phyloP scores from a whole-genome alignment of 129 eudicot species.

The Deinandra increscens region DNA sequence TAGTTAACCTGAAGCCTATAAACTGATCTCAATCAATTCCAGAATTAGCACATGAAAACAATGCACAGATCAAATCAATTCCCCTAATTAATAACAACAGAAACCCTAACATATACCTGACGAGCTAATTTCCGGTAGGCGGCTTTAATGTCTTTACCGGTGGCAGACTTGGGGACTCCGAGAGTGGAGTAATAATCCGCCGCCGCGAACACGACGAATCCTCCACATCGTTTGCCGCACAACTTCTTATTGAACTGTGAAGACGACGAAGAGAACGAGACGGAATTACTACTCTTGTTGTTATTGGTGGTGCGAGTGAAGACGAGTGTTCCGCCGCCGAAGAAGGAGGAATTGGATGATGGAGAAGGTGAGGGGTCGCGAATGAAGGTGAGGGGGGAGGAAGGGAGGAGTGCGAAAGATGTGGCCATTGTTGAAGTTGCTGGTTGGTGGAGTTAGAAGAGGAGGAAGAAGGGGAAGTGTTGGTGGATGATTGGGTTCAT shows the following conservation, averaged over 20 bases:
- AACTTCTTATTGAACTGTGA: conserved; percentile 35
- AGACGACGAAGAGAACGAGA: conserved; percentile 39
- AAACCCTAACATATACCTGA: conserved; percentile 56
- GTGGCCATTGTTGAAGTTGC: conserved; percentile 44
- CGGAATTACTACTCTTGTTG: conserved; percentile 26
- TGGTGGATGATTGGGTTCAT: conserved; percentile 26
- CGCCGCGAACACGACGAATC: conserved; percentile 57
- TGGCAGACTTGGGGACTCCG: conserved; percentile 86
- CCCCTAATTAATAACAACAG: neutral
- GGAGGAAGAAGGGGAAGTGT: conserved; percentile 27
- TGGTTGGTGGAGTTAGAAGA: conserved; percentile 17
- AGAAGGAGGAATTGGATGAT: conserved; percentile 46
- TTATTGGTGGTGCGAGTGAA: conserved; percentile 30
- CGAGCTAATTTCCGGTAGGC: conserved; percentile 93
- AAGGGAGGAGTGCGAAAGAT: conserved; percentile 45
- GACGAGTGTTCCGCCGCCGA: conserved; percentile 42
- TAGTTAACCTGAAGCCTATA: neutral
- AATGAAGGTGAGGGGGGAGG: conserved; percentile 34
- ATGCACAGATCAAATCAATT: neutral
- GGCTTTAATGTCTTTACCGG: conserved; percentile 72
- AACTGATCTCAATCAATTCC: neutral
- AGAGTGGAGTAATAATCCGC: conserved; percentile 94
- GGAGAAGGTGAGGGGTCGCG: conserved; percentile 36
- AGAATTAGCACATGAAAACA: neutral
- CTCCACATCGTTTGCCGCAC: conserved; percentile 43